Conservation (phyloP, 169 alveolate genomes). For the Plasmodium cynomolgi region DNA sequence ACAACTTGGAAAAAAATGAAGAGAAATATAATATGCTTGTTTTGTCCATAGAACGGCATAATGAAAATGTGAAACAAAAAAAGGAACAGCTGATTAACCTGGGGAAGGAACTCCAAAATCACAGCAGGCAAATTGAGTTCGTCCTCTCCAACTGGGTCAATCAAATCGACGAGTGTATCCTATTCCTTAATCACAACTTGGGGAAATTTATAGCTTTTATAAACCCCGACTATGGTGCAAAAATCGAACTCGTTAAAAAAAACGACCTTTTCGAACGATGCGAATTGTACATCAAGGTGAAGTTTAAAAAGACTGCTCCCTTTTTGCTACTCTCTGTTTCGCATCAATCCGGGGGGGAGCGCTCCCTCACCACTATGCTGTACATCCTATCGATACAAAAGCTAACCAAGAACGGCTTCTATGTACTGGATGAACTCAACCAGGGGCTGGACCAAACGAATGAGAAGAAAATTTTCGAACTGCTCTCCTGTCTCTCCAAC, state of each 20-base stretch:
- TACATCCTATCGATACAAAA: conserved; percentile 83
- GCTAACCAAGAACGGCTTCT: conserved; percentile 80
- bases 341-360: conserved; percentile 86
- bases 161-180: conserved; percentile 71
- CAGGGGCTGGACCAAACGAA: conserved; percentile 83
- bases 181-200: conserved; percentile 77
- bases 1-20: conserved; percentile 76
- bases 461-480: conserved; percentile 77
- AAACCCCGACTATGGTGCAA: conserved; percentile 81
- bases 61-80: conserved; percentile 58
- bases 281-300: conserved; percentile 76
- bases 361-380: conserved; percentile 85
- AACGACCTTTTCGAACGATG: conserved; percentile 77
- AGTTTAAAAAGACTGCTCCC: conserved; percentile 78
- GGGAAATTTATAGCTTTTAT: conserved; percentile 78
- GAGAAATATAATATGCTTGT: conserved; percentile 76
- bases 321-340: conserved; percentile 80
- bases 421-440: conserved; percentile 83
- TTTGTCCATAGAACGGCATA: conserved; percentile 54
- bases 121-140: conserved; percentile 15
- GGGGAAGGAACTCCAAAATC: background rate
- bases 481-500: conserved; percentile 65
- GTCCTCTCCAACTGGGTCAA: conserved; percentile 71
- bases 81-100: conserved; percentile 40
- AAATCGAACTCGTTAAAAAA: conserved; percentile 78